Base-by-base conservation (phyloP, 257 asterid genomes). In the Eustoma russellianum region DNA sequence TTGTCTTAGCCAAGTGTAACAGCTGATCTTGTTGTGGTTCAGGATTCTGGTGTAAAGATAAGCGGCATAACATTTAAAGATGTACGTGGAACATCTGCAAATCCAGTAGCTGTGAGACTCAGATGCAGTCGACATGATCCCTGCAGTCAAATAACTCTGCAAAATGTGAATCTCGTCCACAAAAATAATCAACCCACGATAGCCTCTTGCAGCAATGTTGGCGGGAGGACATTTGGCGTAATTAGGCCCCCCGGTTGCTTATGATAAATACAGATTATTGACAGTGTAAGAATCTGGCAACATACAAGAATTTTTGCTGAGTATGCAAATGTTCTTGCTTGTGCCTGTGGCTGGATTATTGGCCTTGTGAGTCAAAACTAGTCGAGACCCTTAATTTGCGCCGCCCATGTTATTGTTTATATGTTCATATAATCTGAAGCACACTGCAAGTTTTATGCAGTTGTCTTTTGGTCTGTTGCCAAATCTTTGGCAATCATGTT, bases 21-120 rank as follows among this genome's bases (percentile, higher is more conserved):
- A 19, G 5, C 3, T 12, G 6, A 2, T 34, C 3, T 8, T 41
- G 0, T 5, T 53, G 17, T n/a, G 52, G 28, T 19, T 7, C 73
- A 85, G 92, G 68, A 63, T 44, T 86, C 94, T 0, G 91, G 94
- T 19, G 79, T 86, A 60, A 70, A 63, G 65, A 80, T 86, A 57
- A 86, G 85, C 43, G 69, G 69, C 6, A 83, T 83, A 24, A 63
- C 64, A 15, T 86, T 70, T 66, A 64, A 17, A 34, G 79, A 80
- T 62, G 81, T 86, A 59, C 78, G 63, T 64, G 94, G 94, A 5
- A 83, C 95, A 2, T 83, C 86, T 1, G 44, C 91, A 7, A 83
- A 93, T n/a, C 91, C 74, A 61, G 72, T 77, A 5, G 95, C 86
- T 7, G 69, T 86, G 63, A 77, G 70, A 30, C 83, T 86, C 59